Base-by-base conservation (phyloP, 768 basidiomycete species). In the Macrolepiota albuminosa region DNA sequence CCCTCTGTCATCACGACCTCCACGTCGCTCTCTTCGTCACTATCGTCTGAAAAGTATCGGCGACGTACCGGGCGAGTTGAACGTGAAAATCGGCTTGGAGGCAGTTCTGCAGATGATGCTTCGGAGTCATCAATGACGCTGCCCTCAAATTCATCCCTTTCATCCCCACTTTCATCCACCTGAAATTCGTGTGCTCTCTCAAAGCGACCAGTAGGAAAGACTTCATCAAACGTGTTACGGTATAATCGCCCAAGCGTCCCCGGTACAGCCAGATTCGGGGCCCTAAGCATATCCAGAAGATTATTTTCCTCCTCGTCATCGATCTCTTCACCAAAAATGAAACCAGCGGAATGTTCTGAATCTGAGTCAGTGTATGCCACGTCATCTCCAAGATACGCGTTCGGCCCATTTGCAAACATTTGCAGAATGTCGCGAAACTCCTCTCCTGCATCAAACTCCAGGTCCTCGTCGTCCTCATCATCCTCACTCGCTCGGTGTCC, bases 71-170 rank as follows among this genome's bases (percentile, higher is more conserved):
- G 29, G n/a, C 6, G 40, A 36, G 7, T 16, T 43, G 31, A 33
- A 52, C 9, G 57, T 5, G 34, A 26, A 24, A 16, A 43, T 43
- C 1, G n/a, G 2, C 40, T 43, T 3, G 39, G 31, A 34, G 47
- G 40, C 9, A 31, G n/a, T 40, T n/a, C 34, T 26, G 52, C 29
- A 3, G 33, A 16, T 31, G 36, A 58, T 36, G 66, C 71, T 18
- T 74, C 74, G 29, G 63, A 73, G 46, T 85, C 84, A 45, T 84
- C 83, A 53, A 86, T 84, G 64, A 85, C 85, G 67, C 83, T 83
- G 62, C 76, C 75, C 60, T 81, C 81, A 53, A 83, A 84, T 13
- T 68, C 76, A 18, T 72, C 77, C 0, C 77, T 76, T 2, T 64
- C 75, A 4, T 68, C 68, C 4, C 63, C 70, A 36, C 52, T 60